Percentiles rank a stretch among this genome's conserved stretches.
Conservation (phyloP, 768 basidiomycete genomes). For the Amanita thiersii region DNA sequence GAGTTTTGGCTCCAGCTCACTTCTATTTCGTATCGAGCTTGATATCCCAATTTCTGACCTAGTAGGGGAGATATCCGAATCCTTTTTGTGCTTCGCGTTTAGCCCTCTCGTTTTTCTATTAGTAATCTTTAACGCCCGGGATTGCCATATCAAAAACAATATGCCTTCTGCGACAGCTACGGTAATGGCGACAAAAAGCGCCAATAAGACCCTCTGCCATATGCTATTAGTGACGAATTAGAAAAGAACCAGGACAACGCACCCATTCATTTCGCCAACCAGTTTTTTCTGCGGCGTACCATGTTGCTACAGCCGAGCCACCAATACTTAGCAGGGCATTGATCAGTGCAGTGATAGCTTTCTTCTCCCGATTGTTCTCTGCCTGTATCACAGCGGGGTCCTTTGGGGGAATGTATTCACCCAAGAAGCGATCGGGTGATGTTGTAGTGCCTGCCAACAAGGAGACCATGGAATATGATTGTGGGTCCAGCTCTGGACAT, state of each 20-base stretch:
- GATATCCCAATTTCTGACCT: constrained; percentile 5
- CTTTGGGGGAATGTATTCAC: constrained; percentile 34
- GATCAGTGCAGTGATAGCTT: constrained; percentile 58
- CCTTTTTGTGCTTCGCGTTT: constrained; percentile 28
- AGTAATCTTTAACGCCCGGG: constrained; percentile 20
- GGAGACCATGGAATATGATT: constrained; percentile 60
- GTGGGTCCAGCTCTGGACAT: constrained; percentile 38
- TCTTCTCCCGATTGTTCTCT: constrained; percentile 44
- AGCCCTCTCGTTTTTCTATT: constrained; percentile 12
- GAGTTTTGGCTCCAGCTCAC: too few species aligned
- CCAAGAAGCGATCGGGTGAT: constrained; percentile 71
- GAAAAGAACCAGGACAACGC: constrained; percentile 18
- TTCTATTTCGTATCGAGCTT: neutral
- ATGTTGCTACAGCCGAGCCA: constrained; percentile 59
- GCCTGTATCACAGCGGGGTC: constrained; percentile 41
- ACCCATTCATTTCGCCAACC: constrained; percentile 76
- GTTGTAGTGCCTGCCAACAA: constrained; percentile 72
- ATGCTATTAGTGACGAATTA: neutral
- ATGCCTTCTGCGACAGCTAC: constrained; percentile 65
- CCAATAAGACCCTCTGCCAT: constrained; percentile 51
- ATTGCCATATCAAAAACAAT: constrained; percentile 69
- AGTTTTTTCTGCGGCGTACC: constrained; percentile 61
- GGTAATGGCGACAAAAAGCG: constrained; percentile 50
- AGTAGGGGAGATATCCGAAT: constrained; percentile 14
- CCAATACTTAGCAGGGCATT: constrained; percentile 67